Conservation (phyloP, 2,329 filamentous ascomycete genomes). For the Sporothrix brasiliensis region DNA sequence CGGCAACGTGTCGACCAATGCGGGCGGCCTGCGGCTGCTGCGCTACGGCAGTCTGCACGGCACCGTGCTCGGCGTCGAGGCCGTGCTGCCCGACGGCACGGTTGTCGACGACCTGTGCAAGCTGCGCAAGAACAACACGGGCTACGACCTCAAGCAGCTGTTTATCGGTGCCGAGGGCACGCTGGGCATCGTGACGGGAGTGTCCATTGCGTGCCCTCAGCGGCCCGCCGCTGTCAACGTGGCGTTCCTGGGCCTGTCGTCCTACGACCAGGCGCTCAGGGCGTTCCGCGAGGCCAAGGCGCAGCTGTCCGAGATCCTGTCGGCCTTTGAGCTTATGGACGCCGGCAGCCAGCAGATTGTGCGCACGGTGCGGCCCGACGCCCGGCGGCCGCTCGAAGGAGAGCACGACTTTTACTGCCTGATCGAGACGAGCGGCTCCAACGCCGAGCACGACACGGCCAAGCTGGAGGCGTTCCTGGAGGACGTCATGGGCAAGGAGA, state of each 20-base stretch:
- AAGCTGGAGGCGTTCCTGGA: conserved; percentile 92
- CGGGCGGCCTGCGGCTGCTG: conserved; percentile 84
- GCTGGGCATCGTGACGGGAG: conserved; percentile 87
- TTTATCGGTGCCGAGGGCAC: conserved; percentile 97
- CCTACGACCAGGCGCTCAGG: conserved; percentile 82
- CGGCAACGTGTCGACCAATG: conserved; percentile 94
- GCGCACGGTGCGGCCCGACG: conserved; percentile 67
- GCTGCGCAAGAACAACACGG: conserved; percentile 97
- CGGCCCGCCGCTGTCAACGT: conserved; percentile 88
- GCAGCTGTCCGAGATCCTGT: conserved; percentile 91
- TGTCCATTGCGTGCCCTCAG: conserved; percentile 88
- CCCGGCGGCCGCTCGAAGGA: conserved; percentile 77
- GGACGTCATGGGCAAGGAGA: conserved; percentile 80
- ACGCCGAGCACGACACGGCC: conserved; percentile 87
- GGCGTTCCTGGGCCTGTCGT: conserved; percentile 88
- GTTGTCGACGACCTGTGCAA: conserved; percentile 85
- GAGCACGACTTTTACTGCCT: conserved; percentile 94
- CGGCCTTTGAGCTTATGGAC: conserved; percentile 98
- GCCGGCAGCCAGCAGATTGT: conserved; percentile 78
- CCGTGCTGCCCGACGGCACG: conserved; percentile 89
- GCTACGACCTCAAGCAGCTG: conserved; percentile 94
- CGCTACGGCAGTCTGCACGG: conserved; percentile 95
- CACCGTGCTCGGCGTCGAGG: conserved; percentile 88
- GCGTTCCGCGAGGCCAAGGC: conserved; percentile 88
- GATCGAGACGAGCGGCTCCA: conserved; percentile 93